These are phyloP conservation scores for Backusella morwellensis DNA, from an alignment of 192 early-diverging fungal genomes.

Conservation along the genomic window DNA sequence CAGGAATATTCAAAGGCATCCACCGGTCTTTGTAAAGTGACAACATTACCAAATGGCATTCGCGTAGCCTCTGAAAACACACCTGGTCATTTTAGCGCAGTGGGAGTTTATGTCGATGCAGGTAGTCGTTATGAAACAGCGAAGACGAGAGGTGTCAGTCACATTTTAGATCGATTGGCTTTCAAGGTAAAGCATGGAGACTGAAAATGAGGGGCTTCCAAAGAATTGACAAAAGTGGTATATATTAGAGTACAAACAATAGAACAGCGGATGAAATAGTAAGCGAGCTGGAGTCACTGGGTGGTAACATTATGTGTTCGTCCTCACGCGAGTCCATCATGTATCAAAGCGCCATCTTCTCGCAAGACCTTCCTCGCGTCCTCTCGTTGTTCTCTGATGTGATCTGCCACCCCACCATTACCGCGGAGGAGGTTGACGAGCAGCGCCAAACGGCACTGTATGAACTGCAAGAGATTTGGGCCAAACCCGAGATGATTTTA, in stretches of 20 bases:
- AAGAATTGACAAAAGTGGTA: background rate
- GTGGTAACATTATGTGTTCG: conserved; percentile 89
- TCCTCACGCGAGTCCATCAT: conserved; percentile 91
- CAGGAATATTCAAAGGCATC: conserved; percentile 38
- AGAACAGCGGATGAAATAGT: conserved; percentile 69
- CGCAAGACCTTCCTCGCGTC: conserved; percentile 73
- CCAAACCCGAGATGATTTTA: conserved; percentile 81
- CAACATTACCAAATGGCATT: conserved; percentile 88
- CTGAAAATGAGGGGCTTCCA: background rate
- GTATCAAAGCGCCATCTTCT: conserved; percentile 92
- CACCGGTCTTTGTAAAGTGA: conserved; percentile 50
- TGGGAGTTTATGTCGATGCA: conserved; percentile 89
- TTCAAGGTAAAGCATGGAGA: conserved; percentile 69
- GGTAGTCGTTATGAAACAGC: conserved; percentile 85
- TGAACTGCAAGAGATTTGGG: conserved; percentile 87
- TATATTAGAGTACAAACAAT: conserved; percentile 60
- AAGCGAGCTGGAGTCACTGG: conserved; percentile 78
- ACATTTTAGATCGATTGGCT: conserved; percentile 89
- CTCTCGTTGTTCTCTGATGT: conserved; percentile 77
- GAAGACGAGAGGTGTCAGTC: conserved; percentile 67
- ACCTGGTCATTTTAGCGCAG: conserved; percentile 86
- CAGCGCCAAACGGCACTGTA: conserved; percentile 74
- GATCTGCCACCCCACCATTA: conserved; percentile 71
- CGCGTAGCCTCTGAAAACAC: conserved; percentile 78
- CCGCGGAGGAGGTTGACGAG: conserved; percentile 78